Evolutionary conservation across 306 rosid species (phyloP).

Genomic region (Glycine latifolia): DNA sequence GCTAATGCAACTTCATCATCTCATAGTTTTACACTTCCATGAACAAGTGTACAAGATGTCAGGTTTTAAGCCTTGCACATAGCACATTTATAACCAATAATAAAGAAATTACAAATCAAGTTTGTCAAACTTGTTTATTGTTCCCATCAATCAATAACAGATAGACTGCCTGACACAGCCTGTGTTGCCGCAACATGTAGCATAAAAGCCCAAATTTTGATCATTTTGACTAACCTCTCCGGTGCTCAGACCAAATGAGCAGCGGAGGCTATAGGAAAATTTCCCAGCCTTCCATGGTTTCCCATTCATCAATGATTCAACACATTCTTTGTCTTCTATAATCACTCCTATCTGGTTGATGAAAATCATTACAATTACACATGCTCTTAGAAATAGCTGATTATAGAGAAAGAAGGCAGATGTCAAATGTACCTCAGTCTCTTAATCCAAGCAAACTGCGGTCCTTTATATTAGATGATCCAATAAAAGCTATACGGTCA

Average conservation of each 20-base stretch:
- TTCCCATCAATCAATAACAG: neutral
- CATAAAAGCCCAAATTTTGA: conserved; percentile 4
- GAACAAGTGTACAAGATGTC: neutral
- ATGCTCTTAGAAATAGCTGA: conserved; percentile 20
- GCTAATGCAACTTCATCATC: neutral
- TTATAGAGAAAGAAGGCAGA: conserved; percentile 15
- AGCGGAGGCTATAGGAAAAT: conserved; percentile 82
- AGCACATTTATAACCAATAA: neutral
- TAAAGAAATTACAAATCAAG: neutral
- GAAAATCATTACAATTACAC: conserved; percentile 26
- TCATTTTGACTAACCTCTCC: conserved; percentile 69
- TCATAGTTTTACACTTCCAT: neutral
- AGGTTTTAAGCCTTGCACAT: conserved; percentile 17
- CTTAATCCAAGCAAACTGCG: conserved; percentile 94
- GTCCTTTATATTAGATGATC: conserved; percentile 96
- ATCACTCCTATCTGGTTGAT: conserved; percentile 75
- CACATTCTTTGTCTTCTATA: conserved; percentile 84
- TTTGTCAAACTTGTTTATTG: conserved; percentile 6
- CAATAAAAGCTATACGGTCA: conserved; percentile 79
- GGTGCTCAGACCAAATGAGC: conserved; percentile 96
- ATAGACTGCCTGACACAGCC: neutral
- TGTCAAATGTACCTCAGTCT: conserved; percentile 77
- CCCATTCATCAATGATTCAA: conserved; percentile 83
- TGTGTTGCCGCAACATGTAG: neutral
- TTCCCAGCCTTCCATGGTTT: conserved; percentile 94